Base-by-base conservation (phyloP, 192 early-diverging fungal species). In the Pilaira anomala region DNA sequence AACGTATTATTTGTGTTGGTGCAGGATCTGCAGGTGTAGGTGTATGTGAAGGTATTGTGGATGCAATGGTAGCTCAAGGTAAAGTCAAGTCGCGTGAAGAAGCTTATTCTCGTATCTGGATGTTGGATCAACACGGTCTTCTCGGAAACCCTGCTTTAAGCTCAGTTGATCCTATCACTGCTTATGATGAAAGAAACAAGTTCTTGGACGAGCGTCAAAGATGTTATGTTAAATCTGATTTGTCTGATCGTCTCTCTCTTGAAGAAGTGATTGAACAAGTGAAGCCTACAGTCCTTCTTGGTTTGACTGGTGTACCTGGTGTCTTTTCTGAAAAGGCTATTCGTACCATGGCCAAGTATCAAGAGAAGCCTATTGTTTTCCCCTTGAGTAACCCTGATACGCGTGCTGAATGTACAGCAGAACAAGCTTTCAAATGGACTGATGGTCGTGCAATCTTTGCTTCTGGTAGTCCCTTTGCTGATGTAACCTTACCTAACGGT, bases 401-500 rank as follows among this genome's bases (percentile, higher is more conserved):
- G 7, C 73, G 75, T 48, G 74, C 81, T 5, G 81, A 83, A 54
- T 83, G 81, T 49, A 75, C 81, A 22, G 79, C 79, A 26, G 81
- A 83, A 67, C 53, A 81, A 62, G 81, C 81, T 18, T 78, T 78
- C 59, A 54, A 74, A n/a, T 81, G 78, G 79, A 76, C 81, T 2
- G 71, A 83, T 42, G 79, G 81, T 28, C 71, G 71, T 25, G 76
- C 76, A 19, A 79, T 83, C 26, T 83, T 80, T 65, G 81, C 81
- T 36, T 76, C 77, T 19, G 81, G 81, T 44, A 72, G 69, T 52
- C 79, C 79, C n/a, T 83, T 83, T 59, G 62, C 73, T 51, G 75
- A 78, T 62, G 81, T 83, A 3, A 48, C 65, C 25, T 69, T 76
- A 50, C 66, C 66, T 7, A 79, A 81, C 48, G 77, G 79, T 36